Conservation (phyloP, 768 basidiomycete species). For the Astraeus odoratus region DNA sequence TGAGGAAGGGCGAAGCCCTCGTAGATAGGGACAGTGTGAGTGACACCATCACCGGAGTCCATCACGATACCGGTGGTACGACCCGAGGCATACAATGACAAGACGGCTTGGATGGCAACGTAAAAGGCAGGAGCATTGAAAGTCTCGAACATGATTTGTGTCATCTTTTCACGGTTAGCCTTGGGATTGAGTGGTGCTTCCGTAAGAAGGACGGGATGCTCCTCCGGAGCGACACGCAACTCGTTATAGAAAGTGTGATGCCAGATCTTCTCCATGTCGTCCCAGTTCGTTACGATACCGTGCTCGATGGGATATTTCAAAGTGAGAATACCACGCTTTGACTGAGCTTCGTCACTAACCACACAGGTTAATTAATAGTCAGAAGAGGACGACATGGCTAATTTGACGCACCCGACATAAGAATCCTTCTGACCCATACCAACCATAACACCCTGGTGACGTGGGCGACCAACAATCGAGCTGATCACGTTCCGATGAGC, state of each 20-base stretch:
- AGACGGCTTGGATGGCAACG: constrained; percentile 67
- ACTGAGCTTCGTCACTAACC: constrained; percentile 79
- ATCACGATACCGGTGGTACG: constrained; percentile 93
- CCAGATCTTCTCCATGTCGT: constrained; percentile 99
- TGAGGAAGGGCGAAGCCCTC: constrained; percentile 92
- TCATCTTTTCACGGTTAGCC: constrained; percentile 69
- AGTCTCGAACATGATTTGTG: constrained; percentile 77
- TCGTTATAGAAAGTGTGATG: constrained; percentile 93
- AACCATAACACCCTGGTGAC: constrained; percentile 94
- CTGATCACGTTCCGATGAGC: constrained; percentile 30
- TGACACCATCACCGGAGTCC: constrained; percentile 95
- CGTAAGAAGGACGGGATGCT: constrained; percentile 66
- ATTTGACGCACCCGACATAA: constrained; percentile 68
- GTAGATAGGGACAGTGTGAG: constrained; percentile 95
- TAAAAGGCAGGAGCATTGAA: constrained; percentile 74
- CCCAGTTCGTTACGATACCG: constrained; percentile 97
- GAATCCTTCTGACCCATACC: constrained; percentile 97
- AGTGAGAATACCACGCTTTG: constrained; percentile 91
- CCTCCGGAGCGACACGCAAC: constrained; percentile 70
- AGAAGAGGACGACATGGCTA: constrained; percentile 3
- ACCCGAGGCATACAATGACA: constrained; percentile 85
- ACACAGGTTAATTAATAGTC: constrained; percentile 9
- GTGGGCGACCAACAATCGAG: constrained; percentile 91
- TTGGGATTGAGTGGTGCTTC: constrained; percentile 72
- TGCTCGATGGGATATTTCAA: constrained; percentile 93